Evolutionary conservation across 2,329 filamentous ascomycete genomes (phyloP).

Genomic region (Phaeoacremonium minimum): DNA sequence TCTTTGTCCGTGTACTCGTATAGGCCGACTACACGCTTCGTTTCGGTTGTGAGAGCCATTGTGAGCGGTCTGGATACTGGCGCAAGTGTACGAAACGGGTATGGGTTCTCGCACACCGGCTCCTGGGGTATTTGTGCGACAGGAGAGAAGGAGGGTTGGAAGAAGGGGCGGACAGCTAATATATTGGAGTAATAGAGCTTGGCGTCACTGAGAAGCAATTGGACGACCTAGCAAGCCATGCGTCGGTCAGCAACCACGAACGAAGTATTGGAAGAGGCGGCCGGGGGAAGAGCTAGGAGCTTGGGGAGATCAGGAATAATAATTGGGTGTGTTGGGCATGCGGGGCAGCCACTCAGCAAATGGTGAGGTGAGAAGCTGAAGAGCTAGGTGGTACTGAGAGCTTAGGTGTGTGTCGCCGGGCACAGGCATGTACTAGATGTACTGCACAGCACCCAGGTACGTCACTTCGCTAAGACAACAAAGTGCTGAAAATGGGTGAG

Average conservation of each 20-base stretch:
- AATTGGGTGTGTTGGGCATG: too few relatives aligned
- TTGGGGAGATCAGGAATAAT: slow-evolving; percentile 2
- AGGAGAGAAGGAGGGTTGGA: slow-evolving; percentile 34
- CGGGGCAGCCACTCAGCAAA: too few relatives aligned
- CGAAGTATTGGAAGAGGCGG: slow-evolving; percentile 8
- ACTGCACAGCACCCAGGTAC: too few relatives aligned
- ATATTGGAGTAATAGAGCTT: slow-evolving; percentile 35
- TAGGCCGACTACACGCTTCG: slow-evolving; percentile 73
- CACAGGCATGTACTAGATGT: too few relatives aligned
- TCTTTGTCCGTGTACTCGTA: slow-evolving; percentile 80
- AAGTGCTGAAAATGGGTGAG: slow-evolving; percentile 5
- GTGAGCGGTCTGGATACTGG: slow-evolving; percentile 51
- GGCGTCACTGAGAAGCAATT: slow-evolving; percentile 47
- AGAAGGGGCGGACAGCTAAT: slow-evolving; percentile 23
- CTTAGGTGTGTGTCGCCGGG: too few relatives aligned
- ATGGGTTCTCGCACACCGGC: slow-evolving; percentile 50
- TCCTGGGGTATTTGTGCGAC: slow-evolving; percentile 33
- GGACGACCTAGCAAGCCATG: slow-evolving; percentile 36
- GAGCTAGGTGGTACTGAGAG: slow-evolving; percentile 4
- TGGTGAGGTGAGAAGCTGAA: slow-evolving; percentile 2
- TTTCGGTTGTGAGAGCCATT: slow-evolving; percentile 65
- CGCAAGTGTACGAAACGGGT: slow-evolving; percentile 47
- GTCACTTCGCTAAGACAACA: slow-evolving; percentile 16
- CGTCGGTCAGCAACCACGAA: slow-evolving; percentile 11
- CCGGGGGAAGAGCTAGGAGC: slow-evolving; percentile 21